A percentile compares a stretch with the other conserved stretches of the same genome.
phyloP scores from a whole-genome alignment of 805 yeast genomes.

The Hanseniaspora occidentalis region DNA sequence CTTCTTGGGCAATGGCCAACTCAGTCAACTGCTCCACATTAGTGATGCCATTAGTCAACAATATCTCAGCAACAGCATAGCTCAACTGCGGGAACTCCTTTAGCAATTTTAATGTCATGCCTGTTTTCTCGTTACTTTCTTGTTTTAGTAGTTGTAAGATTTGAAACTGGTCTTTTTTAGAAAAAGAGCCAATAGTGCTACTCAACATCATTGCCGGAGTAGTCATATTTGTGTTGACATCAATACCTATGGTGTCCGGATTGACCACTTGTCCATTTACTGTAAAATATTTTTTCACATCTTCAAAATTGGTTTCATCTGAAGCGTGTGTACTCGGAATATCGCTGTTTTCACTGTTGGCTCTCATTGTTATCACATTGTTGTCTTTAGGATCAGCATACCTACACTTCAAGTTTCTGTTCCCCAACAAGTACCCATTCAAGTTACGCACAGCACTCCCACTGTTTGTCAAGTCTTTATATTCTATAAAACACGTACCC shows the following conservation, averaged over 20 bases:
- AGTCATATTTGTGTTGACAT: conserved; percentile 27
- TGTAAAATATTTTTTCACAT: conserved; percentile 4
- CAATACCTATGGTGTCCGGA: conserved; percentile 26
- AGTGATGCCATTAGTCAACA: conserved; percentile 30
- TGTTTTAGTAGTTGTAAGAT: conserved; percentile 5
- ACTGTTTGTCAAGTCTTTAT: conserved; percentile 74
- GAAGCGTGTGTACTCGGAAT: conserved; percentile 3
- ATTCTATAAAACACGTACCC: conserved; percentile 83
- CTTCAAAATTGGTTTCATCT: conserved; percentile 3
- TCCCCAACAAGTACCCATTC: conserved; percentile 66
- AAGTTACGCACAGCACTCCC: conserved; percentile 83
- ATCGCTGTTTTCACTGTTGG: conserved; percentile 7
- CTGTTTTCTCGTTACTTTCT: conserved; percentile 4
- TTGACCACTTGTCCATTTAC: conserved; percentile 10
- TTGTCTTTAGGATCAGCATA: conserved; percentile 42
- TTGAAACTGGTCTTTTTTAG: conserved; percentile 14
- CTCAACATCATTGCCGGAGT: conserved; percentile 28
- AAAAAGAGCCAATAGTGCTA: conserved; percentile 18
- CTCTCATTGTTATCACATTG: conserved; percentile 6
- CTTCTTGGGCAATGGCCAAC: conserved; percentile 24
- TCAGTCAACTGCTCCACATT: conserved; percentile 24
- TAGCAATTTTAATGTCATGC: conserved; percentile 12
- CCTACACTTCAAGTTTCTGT: conserved; percentile 60
- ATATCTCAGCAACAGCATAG: conserved; percentile 68
- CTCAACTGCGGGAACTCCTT: conserved; percentile 58